These are phyloP conservation scores for Nicotiana tomentosiformis DNA, from an alignment of 257 asterid species.

Conservation along the genomic window DNA sequence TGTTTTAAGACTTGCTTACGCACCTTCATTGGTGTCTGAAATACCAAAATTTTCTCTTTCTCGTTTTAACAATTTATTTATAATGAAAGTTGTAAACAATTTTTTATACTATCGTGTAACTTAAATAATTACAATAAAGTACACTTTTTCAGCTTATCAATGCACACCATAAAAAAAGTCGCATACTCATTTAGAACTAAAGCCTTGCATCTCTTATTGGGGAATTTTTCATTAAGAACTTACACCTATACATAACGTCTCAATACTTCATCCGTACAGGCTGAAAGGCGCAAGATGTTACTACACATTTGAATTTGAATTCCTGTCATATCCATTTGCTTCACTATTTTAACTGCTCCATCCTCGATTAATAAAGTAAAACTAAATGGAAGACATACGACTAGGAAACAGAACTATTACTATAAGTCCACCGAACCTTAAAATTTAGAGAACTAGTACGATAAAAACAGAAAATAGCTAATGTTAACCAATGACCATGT, in stretches of 20 bases:
- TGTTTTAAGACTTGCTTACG: too few relatives aligned
- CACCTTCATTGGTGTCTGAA: too few relatives aligned
- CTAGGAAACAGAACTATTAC: background rate
- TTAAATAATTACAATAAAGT: too few relatives aligned
- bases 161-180: background rate
- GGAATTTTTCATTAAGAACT: background rate
- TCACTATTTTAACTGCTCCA: background rate
- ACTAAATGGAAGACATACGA: too few relatives aligned
- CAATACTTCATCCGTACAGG: background rate
- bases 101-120: too few relatives aligned
- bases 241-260: background rate
- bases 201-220: background rate
- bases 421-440: background rate
- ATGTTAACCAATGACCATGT: background rate
- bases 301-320: background rate
- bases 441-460: background rate
- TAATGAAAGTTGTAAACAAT: too few relatives aligned
- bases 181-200: background rate
- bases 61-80: too few relatives aligned
- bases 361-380: too few relatives aligned
- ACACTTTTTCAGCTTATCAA: too few relatives aligned
- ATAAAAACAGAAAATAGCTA: background rate
- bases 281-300: background rate
- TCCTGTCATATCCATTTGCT: background rate
- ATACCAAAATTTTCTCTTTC: too few relatives aligned